phyloP scores from a whole-genome alignment of 2,329 filamentous ascomycete species.

The Arthrinium puccinioides region DNA sequence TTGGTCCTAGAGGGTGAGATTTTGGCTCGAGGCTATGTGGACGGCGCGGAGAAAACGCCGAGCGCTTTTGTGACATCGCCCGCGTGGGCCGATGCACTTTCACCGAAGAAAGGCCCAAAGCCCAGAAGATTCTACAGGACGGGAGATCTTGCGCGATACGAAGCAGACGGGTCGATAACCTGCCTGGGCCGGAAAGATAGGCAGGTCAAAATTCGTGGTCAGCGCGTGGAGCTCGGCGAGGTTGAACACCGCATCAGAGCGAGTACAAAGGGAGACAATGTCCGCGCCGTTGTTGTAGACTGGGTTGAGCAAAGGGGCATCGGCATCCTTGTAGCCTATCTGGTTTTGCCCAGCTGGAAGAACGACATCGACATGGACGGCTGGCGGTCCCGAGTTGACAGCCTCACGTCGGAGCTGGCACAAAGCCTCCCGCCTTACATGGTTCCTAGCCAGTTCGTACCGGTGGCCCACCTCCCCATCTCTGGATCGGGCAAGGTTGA shows the following conservation, averaged over 20 bases:
- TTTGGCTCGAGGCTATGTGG: slow-evolving; percentile 21
- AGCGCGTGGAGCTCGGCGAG: slow-evolving; percentile 35
- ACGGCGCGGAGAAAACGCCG: slow-evolving; percentile 10
- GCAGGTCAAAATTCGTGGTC: slow-evolving; percentile 30
- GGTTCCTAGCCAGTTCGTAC: slow-evolving; percentile 10
- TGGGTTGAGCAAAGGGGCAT: too few species aligned
- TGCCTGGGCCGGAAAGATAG: slow-evolving; percentile 27
- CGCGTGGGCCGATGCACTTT: too few species aligned
- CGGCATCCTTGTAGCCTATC: too few species aligned
- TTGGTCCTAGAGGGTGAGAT: slow-evolving; percentile 5
- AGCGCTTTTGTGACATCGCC: slow-evolving; percentile 17
- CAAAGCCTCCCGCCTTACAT: slow-evolving; percentile 8
- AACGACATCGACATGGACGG: too few species aligned
- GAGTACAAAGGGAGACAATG: too few species aligned
- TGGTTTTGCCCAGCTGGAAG: too few species aligned
- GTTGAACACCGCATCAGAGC: slow-evolving; percentile 22
- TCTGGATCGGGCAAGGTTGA: slow-evolving; percentile 8
- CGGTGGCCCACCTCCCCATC: slow-evolving; percentile 5
- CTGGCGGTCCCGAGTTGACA: too few species aligned
- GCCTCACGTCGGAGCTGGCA: neutral
- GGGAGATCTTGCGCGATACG: slow-evolving; percentile 16
- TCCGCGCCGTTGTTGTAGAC: too few species aligned
- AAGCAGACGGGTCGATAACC: slow-evolving; percentile 19
- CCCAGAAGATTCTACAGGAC: slow-evolving; percentile 11
- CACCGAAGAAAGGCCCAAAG: too few species aligned